Percentiles rank a stretch among this genome's conserved stretches.
phyloP scores from a whole-genome alignment of 306 rosid genomes.

The Castanea sativa region DNA sequence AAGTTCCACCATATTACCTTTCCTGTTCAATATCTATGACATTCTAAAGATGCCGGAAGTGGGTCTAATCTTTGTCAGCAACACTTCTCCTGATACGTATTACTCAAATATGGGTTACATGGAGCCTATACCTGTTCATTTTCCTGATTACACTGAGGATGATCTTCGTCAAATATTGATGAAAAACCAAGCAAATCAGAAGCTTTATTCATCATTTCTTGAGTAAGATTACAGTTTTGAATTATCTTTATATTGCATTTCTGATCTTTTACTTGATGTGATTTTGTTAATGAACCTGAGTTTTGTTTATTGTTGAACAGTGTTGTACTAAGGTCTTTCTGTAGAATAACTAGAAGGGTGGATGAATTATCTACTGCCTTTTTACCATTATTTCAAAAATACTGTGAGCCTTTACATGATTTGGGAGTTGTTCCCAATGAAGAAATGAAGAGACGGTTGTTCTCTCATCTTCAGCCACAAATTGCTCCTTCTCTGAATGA shows the following conservation, averaged over 20 bases:
- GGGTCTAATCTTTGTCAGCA: slow-evolving; percentile 81
- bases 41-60: slow-evolving; percentile 72
- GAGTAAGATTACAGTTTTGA: slow-evolving; percentile 41
- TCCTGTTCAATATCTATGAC: slow-evolving; percentile 75
- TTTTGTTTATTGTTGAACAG: slow-evolving; percentile 46
- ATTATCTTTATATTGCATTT: background rate
- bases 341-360: slow-evolving; percentile 66
- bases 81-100: slow-evolving; percentile 77
- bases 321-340: slow-evolving; percentile 62
- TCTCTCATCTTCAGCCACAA: slow-evolving; percentile 54
- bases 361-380: slow-evolving; percentile 65
- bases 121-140: slow-evolving; percentile 69
- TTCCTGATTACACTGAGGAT: slow-evolving; percentile 74
- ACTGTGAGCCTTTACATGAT: slow-evolving; percentile 62
- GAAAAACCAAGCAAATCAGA: slow-evolving; percentile 58
- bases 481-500: slow-evolving; percentile 70
- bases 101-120: slow-evolving; percentile 73
- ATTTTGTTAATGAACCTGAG: slow-evolving; percentile 10
- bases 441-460: slow-evolving; percentile 63
- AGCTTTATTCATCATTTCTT: slow-evolving; percentile 75
- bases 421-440: slow-evolving; percentile 53
- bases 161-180: slow-evolving; percentile 62
- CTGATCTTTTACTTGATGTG: slow-evolving; percentile 14
- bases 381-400: slow-evolving; percentile 57
- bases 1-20: slow-evolving; percentile 63